phyloP scores from a whole-genome alignment of 108 stramenopile genomes.

The Licmophora abbreviata region DNA sequence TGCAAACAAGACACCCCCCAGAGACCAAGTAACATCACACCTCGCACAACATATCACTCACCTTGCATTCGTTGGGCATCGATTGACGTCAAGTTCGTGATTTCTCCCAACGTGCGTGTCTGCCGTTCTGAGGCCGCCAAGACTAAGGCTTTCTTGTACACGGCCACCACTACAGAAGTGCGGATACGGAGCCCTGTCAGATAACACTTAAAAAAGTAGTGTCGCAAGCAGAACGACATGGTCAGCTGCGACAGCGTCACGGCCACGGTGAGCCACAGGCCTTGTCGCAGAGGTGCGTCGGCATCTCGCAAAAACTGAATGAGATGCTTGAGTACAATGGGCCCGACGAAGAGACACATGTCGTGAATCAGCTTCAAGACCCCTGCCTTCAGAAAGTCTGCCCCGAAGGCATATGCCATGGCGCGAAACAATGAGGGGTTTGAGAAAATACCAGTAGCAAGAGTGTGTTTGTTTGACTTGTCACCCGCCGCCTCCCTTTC shows the following conservation, averaged over 20 bases:
- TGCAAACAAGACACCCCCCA: too few species aligned
- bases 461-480: not conserved
- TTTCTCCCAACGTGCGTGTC: slow-evolving; percentile 54
- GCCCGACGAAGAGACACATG: slow-evolving; percentile 77
- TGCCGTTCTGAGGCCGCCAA: slow-evolving; percentile 62
- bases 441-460: not conserved
- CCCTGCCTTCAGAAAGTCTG: slow-evolving; percentile 57
- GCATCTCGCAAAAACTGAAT: slow-evolving; percentile 58
- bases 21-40: not conserved
- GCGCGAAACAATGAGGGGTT: slow-evolving; percentile 40
- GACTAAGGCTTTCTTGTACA: slow-evolving; percentile 81
- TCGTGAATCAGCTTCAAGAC: slow-evolving; percentile 84
- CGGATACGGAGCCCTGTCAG: slow-evolving; percentile 77
- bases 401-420: slow-evolving; percentile 59
- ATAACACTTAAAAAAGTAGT: slow-evolving; percentile 93
- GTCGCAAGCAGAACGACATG: slow-evolving; percentile 77
- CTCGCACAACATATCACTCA: too few species aligned
- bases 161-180: slow-evolving; percentile 68
- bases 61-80: slow-evolving; percentile 88
- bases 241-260: slow-evolving; percentile 66
- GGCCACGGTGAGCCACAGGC: slow-evolving; percentile 40
- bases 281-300: slow-evolving; percentile 41
- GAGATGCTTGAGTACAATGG: slow-evolving; percentile 68
- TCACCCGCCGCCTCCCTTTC: slow-evolving; percentile 21
- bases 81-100: slow-evolving; percentile 88